Conservation (phyloP, 2,329 filamentous ascomycete genomes). For the Nemania bipapillata region DNA sequence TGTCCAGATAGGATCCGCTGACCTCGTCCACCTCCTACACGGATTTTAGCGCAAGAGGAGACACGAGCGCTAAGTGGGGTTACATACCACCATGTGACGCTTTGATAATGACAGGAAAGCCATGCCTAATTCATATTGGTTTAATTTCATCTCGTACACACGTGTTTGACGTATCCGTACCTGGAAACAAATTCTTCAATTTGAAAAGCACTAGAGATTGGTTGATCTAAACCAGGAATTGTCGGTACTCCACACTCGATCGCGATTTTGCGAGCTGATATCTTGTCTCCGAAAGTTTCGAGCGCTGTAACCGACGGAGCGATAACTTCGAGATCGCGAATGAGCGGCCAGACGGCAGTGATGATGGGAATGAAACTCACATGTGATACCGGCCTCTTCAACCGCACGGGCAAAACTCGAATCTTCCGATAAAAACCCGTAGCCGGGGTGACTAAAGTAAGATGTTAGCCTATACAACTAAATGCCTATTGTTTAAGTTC, state of each 20-base stretch:
- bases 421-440: background rate
- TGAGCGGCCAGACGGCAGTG: too few relatives aligned
- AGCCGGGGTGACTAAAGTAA: background rate
- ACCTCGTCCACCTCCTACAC: background rate
- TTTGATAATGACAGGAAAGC: background rate
- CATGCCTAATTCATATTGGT: background rate
- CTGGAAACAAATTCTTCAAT: background rate
- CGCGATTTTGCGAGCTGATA: background rate
- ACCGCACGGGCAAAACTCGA: background rate
- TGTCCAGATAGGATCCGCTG: background rate
- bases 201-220: background rate
- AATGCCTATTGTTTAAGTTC: background rate
- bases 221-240: background rate
- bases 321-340: background rate
- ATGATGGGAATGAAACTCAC: background rate
- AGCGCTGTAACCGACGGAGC: background rate
- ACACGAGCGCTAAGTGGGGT: background rate
- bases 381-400: background rate
- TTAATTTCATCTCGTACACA: background rate
- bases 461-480: background rate
- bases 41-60: background rate
- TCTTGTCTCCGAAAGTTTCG: background rate
- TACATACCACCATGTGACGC: background rate
- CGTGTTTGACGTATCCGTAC: background rate
- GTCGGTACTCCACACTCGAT: background rate